Evolutionary conservation across 2,329 filamentous ascomycete species (phyloP).

Genomic region (Exserohilum rostratum): DNA sequence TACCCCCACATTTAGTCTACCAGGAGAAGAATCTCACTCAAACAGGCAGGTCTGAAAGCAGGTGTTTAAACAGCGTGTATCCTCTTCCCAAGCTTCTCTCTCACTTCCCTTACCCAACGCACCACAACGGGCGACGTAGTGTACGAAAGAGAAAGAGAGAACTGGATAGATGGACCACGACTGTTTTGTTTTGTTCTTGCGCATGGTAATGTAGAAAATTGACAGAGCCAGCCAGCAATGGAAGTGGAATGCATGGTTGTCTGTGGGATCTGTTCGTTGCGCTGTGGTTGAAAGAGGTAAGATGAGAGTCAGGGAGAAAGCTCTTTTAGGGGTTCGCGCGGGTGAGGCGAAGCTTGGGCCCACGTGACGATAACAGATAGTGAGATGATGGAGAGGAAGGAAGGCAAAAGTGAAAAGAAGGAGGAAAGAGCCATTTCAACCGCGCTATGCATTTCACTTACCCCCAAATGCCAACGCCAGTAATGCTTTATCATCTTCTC

Average conservation of each 20-base stretch:
- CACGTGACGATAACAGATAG: neutral
- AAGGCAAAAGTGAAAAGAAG: constrained; percentile 6
- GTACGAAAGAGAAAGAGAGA: neutral
- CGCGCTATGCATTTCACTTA: constrained; percentile 22
- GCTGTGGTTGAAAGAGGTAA: constrained; percentile 20
- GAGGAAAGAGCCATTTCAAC: no score
- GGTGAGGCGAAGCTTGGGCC: neutral
- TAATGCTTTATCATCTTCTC: constrained; percentile 21
- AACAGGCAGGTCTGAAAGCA: constrained; percentile 43
- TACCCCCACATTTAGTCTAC: constrained; percentile 46
- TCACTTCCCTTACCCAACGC: neutral
- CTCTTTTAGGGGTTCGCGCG: neutral
- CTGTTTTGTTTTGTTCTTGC: constrained; percentile 33
- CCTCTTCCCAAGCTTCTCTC: constrained; percentile 19
- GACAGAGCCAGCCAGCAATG: constrained; percentile 33
- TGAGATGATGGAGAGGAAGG: neutral
- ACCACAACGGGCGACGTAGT: neutral
- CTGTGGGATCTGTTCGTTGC: constrained; percentile 40
- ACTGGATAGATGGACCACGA: constrained; percentile 14
- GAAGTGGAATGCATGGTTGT: constrained; percentile 23
- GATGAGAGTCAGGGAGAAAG: neutral
- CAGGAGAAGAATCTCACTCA: constrained; percentile 41
- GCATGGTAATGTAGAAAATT: constrained; percentile 10
- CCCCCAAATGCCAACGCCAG: constrained; percentile 10
- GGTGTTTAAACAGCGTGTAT: constrained; percentile 13